A percentile compares a stretch with the other conserved stretches of the same genome.
Conservation (phyloP, 345 rosid species). For the Noccaea bulbosa region DNA sequence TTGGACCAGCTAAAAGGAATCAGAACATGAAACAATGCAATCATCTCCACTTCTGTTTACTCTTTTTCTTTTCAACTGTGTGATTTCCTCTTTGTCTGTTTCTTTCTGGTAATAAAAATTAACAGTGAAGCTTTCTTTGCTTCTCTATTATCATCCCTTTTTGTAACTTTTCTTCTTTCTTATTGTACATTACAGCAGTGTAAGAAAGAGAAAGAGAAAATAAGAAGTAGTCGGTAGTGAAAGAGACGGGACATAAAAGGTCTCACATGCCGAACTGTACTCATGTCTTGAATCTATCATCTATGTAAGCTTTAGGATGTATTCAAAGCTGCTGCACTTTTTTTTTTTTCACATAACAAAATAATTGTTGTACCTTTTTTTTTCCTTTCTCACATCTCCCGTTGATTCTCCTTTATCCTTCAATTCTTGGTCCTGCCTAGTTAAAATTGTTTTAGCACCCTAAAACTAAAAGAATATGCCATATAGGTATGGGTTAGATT, state of each 20-base stretch:
- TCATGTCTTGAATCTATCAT: constrained; percentile 28
- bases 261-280: constrained; percentile 41
- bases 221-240: constrained; percentile 37
- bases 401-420: neutral
- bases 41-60: constrained; percentile 22
- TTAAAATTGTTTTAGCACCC: neutral
- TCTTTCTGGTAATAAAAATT: constrained; percentile 25
- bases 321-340: constrained; percentile 29
- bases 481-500: constrained; percentile 1
- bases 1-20: constrained; percentile 29
- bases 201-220: constrained; percentile 22
- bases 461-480: neutral
- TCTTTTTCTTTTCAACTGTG: constrained; percentile 12
- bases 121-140: constrained; percentile 18
- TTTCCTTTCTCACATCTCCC: neutral
- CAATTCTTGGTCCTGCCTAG: neutral
- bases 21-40: constrained; percentile 21
- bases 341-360: constrained; percentile 21
- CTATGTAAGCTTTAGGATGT: constrained; percentile 24
- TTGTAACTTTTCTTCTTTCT: neutral
- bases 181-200: constrained; percentile 8
- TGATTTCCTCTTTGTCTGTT: constrained; percentile 13
- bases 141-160: neutral
- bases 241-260: constrained; percentile 42
- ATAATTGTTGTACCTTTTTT: constrained; percentile 6